Evolutionary conservation across 345 rosid species (phyloP), one percentile per base, ranked within the genome.

Genomic region (Trapa bicornis): DNA sequence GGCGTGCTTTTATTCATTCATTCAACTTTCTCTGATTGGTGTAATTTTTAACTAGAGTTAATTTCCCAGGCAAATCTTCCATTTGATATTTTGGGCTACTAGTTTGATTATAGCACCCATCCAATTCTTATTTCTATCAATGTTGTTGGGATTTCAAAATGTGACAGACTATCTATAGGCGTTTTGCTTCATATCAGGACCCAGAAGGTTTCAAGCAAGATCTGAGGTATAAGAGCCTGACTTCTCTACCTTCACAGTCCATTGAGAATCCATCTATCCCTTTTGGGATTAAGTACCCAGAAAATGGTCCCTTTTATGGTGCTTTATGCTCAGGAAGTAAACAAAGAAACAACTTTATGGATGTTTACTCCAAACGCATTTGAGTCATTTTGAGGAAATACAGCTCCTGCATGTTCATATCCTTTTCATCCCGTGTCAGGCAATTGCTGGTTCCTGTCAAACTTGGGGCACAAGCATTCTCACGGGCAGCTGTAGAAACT

Each of bases 401-500:
- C 13, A 39, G 17, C 66, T 38, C 3, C 16, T 39, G 16, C 37
- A 11, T 33, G 33, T 8, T 17, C 37, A 15, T 5, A 7, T 47
- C 60, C 47, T 65, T 4, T 52, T 1, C 32, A 7, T 33, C 43
- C 43, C 68, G 50, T 70, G 64, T 52, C 71, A 88, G 99, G 76
- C 66, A 66, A 80, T 71, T 94, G 84, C 67, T 80, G 69, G 68
- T 73, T 66, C 97, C 99, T 64, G 89, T 85, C 48, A 80, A 71
- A 72, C 58, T 87, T 12, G 95, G 95, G 64, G 86, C 91, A 57
- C 82, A 78, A 76, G 91, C 96, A 68, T 68, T 91, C 81, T 84
- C 96, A 64, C 86, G 96, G 97, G 87, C 84, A 57, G 86, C 92
- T 42, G 91, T 87, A 41, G 29, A 94, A 89, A 75, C 65, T 94